These are phyloP conservation scores for Pseudogymnoascus sp. DNA, from an alignment of 2,329 filamentous ascomycete species.

Conservation along the genomic window DNA sequence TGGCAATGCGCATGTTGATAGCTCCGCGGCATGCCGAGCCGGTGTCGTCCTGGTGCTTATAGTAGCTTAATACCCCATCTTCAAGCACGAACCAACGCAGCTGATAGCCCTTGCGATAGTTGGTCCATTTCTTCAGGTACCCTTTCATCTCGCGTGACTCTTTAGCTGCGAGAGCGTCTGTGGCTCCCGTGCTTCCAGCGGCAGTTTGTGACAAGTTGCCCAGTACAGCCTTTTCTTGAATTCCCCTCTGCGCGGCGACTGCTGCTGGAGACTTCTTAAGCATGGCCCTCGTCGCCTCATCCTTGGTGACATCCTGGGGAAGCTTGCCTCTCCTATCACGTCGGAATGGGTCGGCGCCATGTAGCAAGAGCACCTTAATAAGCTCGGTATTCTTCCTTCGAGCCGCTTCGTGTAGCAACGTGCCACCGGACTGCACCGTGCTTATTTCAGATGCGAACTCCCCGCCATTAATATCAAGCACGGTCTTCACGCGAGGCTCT, in stretches of 20 bases:
- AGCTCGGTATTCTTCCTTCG: conserved; percentile 78
- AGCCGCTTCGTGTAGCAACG: conserved; percentile 86
- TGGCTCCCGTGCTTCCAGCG: conserved; percentile 45
- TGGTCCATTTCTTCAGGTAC: conserved; percentile 99
- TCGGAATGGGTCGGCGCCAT: conserved; percentile 92
- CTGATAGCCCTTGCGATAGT: conserved; percentile 96
- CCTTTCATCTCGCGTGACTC: conserved; percentile 97
- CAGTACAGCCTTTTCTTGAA: conserved; percentile 94
- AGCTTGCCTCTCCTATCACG: conserved; percentile 92
- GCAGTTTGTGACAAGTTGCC: conserved; percentile 57
- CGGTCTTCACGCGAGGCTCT: conserved; percentile 76
- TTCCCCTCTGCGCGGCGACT: conserved; percentile 85
- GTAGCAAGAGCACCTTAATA: conserved; percentile 82
- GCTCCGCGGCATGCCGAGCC: conserved; percentile 93
- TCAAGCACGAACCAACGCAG: conserved; percentile 96
- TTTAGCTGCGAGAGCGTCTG: conserved; percentile 63
- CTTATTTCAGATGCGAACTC: conserved; percentile 76
- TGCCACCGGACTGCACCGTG: conserved; percentile 79
- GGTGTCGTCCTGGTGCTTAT: conserved; percentile 97
- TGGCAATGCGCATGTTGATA: conserved; percentile 97
- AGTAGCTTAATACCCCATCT: conserved; percentile 95
- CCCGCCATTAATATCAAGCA: conserved; percentile 85
- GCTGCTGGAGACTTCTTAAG: conserved; percentile 92
- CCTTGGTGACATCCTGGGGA: conserved; percentile 92
- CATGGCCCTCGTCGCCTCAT: conserved; percentile 80